phyloP scores from a whole-genome alignment of 202 grass and related monocot species.

The Zizania palustris region DNA sequence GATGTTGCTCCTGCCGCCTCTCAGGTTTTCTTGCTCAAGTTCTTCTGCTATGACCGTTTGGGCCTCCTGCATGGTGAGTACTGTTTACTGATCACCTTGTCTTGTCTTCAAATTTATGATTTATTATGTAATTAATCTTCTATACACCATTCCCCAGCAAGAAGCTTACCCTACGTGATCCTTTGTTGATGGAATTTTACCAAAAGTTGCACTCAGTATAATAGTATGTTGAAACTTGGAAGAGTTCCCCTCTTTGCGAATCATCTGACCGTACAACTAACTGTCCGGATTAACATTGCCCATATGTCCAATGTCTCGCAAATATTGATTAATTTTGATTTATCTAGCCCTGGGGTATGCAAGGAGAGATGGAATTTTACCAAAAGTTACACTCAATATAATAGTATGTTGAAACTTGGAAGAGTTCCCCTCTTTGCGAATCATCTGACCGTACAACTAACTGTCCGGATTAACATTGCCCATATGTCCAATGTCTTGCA shows the following conservation, averaged over 20 bases:
- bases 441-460: no score
- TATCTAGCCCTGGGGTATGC: no score
- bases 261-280: neutral
- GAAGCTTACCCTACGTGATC: neutral
- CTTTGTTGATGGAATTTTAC: neutral
- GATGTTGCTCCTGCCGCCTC: constrained; percentile 24
- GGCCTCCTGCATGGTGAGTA: constrained; percentile 77
- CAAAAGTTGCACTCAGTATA: neutral
- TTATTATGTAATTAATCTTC: neutral
- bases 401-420: no score
- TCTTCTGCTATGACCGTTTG: constrained; percentile 76
- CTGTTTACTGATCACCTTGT: neutral
- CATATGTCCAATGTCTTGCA: no score
- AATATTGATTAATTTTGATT: no score
- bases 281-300: neutral
- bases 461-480: no score
- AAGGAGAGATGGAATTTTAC: no score
- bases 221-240: neutral
- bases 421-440: no score
- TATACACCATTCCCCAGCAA: neutral
- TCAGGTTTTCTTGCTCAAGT: constrained; percentile 71
- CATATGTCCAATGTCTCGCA: no score
- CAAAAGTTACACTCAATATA: no score
- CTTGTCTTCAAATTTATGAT: neutral
- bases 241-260: neutral